phyloP scores from a whole-genome alignment of 2,329 filamentous ascomycete genomes.

The Fusarium metavorans region DNA sequence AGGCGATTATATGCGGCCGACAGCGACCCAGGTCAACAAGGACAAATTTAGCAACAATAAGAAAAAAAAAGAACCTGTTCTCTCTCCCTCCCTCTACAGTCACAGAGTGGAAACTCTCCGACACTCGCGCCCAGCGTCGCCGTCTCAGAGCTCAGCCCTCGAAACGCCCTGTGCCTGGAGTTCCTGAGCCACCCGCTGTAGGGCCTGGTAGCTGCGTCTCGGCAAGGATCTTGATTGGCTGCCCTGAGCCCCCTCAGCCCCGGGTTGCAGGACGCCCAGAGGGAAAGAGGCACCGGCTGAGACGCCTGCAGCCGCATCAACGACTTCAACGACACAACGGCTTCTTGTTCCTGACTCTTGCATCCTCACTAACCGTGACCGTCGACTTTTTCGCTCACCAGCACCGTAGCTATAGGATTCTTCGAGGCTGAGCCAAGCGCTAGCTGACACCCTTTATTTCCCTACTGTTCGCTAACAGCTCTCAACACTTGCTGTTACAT shows the following conservation, averaged over 20 bases:
- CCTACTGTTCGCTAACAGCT: slow-evolving; percentile 28
- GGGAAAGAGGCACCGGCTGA: slow-evolving; percentile 34
- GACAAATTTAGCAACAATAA: neutral
- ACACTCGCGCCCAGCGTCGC: slow-evolving; percentile 30
- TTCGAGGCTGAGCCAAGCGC: slow-evolving; percentile 23
- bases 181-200: slow-evolving; percentile 29
- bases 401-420: neutral
- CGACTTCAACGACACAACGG: slow-evolving; percentile 25
- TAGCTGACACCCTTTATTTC: slow-evolving; percentile 10
- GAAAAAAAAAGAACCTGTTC: neutral
- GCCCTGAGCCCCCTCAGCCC: slow-evolving; percentile 2
- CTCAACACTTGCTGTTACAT: slow-evolving; percentile 30
- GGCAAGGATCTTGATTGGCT: slow-evolving; percentile 31
- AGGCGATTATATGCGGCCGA: neutral
- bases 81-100: neutral
- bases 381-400: neutral
- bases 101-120: slow-evolving; percentile 23
- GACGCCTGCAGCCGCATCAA: slow-evolving; percentile 39
- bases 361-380: neutral
- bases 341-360: slow-evolving; percentile 19
- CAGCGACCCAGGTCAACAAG: neutral
- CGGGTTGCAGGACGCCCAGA: slow-evolving; percentile 26
- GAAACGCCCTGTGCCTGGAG: slow-evolving; percentile 40
- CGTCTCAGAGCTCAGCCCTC: slow-evolving; percentile 39
- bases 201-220: slow-evolving; percentile 2